Evolutionary conservation across 2,329 filamentous ascomycete species (phyloP).

Genomic region (Cladophialophora yegresii): DNA sequence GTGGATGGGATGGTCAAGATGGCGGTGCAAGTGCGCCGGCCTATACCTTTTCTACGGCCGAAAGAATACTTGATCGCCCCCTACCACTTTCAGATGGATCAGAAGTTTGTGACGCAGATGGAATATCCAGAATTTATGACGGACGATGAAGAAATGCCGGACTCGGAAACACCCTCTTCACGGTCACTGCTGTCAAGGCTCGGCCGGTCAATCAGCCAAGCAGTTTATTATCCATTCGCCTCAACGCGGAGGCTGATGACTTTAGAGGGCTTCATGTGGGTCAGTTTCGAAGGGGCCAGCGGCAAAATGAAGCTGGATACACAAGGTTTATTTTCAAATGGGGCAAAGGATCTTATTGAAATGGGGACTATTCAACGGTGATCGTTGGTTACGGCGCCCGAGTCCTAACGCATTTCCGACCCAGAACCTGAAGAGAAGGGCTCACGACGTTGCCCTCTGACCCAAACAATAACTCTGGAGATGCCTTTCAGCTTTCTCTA

Average conservation of each 20-base stretch:
- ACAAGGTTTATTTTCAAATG: conserved; percentile 26
- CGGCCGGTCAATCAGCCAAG: conserved; percentile 23
- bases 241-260: conserved; percentile 26
- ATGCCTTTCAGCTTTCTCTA: neutral
- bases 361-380: conserved; percentile 24
- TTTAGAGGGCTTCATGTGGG: conserved; percentile 27
- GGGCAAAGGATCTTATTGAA: conserved; percentile 21
- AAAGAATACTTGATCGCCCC: conserved; percentile 25
- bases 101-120: conserved; percentile 24
- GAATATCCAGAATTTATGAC: conserved; percentile 26
- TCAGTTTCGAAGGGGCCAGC: conserved; percentile 16
- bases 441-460: neutral
- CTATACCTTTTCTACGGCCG: conserved; percentile 26
- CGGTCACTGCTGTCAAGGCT: conserved; percentile 5
- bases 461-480: neutral
- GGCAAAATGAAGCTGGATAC: conserved; percentile 26
- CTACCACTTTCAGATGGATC: conserved; percentile 26
- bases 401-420: neutral
- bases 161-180: neutral
- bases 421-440: neutral
- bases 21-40: conserved; percentile 26
- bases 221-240: conserved; percentile 26
- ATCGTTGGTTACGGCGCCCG: neutral
- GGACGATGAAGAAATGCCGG: neutral
- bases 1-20: conserved; percentile 24